Evolutionary conservation across 2,329 filamentous ascomycete genomes (phyloP).

Genomic region (Sordariomycetes sp.): DNA sequence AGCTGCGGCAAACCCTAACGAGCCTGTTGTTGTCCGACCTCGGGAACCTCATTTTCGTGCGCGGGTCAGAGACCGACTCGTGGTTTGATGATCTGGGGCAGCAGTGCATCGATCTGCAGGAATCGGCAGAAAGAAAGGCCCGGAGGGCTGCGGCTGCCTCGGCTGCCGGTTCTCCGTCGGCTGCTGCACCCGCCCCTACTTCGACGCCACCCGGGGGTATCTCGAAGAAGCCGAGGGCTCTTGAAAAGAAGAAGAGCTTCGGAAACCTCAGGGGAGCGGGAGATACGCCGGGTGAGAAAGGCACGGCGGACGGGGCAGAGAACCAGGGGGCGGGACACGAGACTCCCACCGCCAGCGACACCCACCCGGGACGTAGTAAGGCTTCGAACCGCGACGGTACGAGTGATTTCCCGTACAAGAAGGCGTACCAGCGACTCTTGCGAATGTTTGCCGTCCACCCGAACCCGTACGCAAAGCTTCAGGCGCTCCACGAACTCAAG

Average conservation of each 20-base stretch:
- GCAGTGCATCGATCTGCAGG: conserved; percentile 52
- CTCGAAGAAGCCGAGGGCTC: conserved; percentile 35
- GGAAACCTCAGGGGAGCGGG: conserved; percentile 36
- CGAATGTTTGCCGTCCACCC: conserved; percentile 82
- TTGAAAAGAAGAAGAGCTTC: conserved; percentile 60
- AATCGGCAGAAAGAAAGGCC: conserved; percentile 39
- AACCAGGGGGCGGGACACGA: conserved; percentile 27
- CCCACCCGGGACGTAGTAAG: conserved; percentile 18
- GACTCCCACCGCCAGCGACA: conserved; percentile 22
- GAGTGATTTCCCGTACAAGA: conserved; percentile 65
- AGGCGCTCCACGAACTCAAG: conserved; percentile 72
- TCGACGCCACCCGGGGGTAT: conserved; percentile 21
- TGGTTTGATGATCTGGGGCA: conserved; percentile 69
- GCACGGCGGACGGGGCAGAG: not conserved
- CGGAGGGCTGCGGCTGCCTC: conserved; percentile 16
- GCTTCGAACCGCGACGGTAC: conserved; percentile 6
- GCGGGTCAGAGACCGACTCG: conserved; percentile 82
- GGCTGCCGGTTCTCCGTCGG: conserved; percentile 19
- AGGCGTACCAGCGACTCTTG: conserved; percentile 69
- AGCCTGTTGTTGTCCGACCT: conserved; percentile 84
- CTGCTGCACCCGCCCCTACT: conserved; percentile 12
- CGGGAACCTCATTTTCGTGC: conserved; percentile 74
- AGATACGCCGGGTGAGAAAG: not conserved
- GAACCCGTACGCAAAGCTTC: conserved; percentile 78
- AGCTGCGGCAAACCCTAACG: conserved; percentile 68